Base-by-base conservation (phyloP, 805 yeast species). In the Saccharomycopsis lassenensis region DNA sequence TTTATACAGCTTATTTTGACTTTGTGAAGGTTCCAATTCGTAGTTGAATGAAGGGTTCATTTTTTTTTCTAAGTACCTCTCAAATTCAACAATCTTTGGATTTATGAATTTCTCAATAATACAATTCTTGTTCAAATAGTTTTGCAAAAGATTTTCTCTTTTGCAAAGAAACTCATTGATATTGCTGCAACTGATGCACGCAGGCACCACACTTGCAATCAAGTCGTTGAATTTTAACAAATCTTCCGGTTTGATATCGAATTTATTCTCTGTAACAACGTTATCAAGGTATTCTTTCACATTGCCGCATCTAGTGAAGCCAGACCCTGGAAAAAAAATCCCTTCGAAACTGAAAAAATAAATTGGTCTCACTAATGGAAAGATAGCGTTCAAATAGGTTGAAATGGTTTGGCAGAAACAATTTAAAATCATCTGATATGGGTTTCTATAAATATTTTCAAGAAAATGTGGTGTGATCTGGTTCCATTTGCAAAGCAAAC, bases 131-230 rank as follows among this genome's bases (percentile, higher is more conserved):
- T 26, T 21, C 1, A 33, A 19, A 29, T 10, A 15, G 11, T 33
- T 29, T 2, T 14, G 11, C 11, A 38, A 21, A 16, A 16, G 17
- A 21, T 38, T 33, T 12, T 38, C 37, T 11, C 41, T 15, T 8
- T 16, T n/a, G 20, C 29, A 30, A 24, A 38, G 34, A 21, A 33
- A 38, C 10, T n/a, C 38, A 24, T 24, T 28, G 5, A 38, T 15
- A 20, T 29, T 29, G 19, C 24, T 17, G 18, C 35, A 24, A 17
- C 34, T n/a, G 10, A 27, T 10, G 30, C 8, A 10, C 12, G 12
- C 17, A n/a, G 30, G 19, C 6, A 19, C 31, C n/a, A 18, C 18
- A 16, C 14, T 33, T 16, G 11, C 19, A 10, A 24, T n/a, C 11
- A 8, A 15, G 24, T 14, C 27, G 28, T 8, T 25, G 29, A 25